Conservation (phyloP, 805 yeast species). For the Yamadazyma akitaensis region DNA sequence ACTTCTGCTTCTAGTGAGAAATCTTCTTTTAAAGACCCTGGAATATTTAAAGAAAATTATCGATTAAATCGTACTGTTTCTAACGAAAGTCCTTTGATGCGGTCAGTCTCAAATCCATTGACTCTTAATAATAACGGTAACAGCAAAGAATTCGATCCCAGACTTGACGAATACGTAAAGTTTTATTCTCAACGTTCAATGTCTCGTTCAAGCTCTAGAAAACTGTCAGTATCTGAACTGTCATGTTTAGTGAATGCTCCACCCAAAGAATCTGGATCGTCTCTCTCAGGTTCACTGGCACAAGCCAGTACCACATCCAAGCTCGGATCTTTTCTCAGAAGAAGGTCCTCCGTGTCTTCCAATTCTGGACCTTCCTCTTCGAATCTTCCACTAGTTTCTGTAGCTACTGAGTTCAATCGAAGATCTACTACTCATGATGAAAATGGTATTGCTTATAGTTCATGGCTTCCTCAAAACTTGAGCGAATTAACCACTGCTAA, state of each 20-base stretch:
- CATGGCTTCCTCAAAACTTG: slow-evolving; percentile 5
- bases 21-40: neutral
- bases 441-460: neutral
- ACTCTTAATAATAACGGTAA: neutral
- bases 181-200: slow-evolving; percentile 27
- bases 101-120: slow-evolving; percentile 1
- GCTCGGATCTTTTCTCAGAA: slow-evolving; percentile 28
- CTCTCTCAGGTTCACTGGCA: neutral
- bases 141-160: slow-evolving; percentile 23
- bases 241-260: neutral
- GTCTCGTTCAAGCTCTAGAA: slow-evolving; percentile 16
- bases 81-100: neutral
- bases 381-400: slow-evolving; percentile 8
- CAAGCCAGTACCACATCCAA: slow-evolving; percentile 10
- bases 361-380: neutral
- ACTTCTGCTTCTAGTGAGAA: neutral
- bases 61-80: slow-evolving; percentile 7
- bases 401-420: slow-evolving; percentile 17
- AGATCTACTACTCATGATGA: slow-evolving; percentile 7
- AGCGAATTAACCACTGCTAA: neutral
- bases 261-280: neutral
- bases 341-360: slow-evolving; percentile 15
- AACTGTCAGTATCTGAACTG: slow-evolving; percentile 13
- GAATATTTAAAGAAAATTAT: slow-evolving; percentile 13
- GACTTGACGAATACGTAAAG: slow-evolving; percentile 34